Conservation (phyloP, 345 rosid genomes). For the Eucalyptus curtisii region DNA sequence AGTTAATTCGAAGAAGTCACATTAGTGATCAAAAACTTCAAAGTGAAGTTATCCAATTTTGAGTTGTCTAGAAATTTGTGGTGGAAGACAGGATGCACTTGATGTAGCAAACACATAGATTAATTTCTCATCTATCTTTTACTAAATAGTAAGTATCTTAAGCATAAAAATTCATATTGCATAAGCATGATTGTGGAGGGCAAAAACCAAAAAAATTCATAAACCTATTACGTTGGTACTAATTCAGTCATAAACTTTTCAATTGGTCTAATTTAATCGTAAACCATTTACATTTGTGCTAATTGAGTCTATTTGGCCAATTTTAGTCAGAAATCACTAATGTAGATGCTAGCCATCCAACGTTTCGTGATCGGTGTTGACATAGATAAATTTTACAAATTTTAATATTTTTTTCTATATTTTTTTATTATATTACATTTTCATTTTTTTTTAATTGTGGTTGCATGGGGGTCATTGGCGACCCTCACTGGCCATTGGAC, state of each 20-base stretch:
- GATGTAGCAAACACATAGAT: neutral
- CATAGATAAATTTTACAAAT: fast-evolving
- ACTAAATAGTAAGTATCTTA: neutral
- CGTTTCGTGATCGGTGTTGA: fast-evolving
- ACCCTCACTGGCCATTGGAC: fast-evolving
- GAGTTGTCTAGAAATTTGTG: neutral
- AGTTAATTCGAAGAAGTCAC: neutral
- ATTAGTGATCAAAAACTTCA: neutral
- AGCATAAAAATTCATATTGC: neutral
- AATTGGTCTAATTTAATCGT: too few relatives aligned
- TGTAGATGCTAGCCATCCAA: too few relatives aligned
- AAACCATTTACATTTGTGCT: too few relatives aligned
- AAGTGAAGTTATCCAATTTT: too few relatives aligned
- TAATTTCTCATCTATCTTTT: too few relatives aligned
- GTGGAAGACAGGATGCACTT: neutral
- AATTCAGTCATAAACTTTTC: fast-evolving
- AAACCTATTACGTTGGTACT: fast-evolving
- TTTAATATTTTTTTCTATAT: too few relatives aligned
- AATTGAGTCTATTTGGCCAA: fast-evolving
- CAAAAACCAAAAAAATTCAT: too few relatives aligned
- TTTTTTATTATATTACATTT: too few relatives aligned
- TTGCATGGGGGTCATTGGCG: too few relatives aligned
- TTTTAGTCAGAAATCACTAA: fast-evolving
- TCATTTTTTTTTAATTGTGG: too few relatives aligned
- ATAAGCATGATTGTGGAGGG: neutral